Evolutionary conservation across 148 eudicot species (phyloP), one percentile per base, ranked within the genome.

Genomic region (Chenopodium album): DNA sequence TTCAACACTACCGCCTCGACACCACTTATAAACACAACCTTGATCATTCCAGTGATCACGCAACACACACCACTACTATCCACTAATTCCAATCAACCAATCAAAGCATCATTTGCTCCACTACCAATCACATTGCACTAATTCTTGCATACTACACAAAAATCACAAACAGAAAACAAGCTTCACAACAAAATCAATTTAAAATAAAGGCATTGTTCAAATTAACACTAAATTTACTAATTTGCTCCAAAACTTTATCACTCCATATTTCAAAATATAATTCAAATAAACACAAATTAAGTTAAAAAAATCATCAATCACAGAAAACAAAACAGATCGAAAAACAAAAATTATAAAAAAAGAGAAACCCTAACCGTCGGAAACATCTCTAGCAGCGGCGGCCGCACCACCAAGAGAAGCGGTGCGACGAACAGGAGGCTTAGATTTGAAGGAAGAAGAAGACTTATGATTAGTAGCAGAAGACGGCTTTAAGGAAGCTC

Each of bases 401-500:
- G 65, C 85, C 14, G 62, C 92, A 63, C 84, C 93, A 59, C 85
- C 92, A 34, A 84, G 82, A 46, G 89, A 83, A 37, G 86, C 81
- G 79, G 88, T 88, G 26, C 98, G 95, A 79, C 98, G 97, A 17
- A 82, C 88, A 46, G 87, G 87, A 10, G 77, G 84, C 81, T 90
- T 92, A 44, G 97, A 88, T 85, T 94, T 94, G 79, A 88, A 88
- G 10, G 98, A 88, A 52, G 91, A 82, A 0, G 92, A 82, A 0
- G 92, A 88, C 34, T 91, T 87, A 60, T 85, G 85, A 76, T 84
- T 87, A 16, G 91, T 74, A 12, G 85, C 46, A 13, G 89, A 52
- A 11, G 87, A 78, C 1, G 80, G 78, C 81, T 84, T 87, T 64
- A 77, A 67, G 0, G 82, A 78, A 47, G 7, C 34, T 37, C 79